Evolutionary conservation across 192 early-diverging fungal species (phyloP).

Genomic region (Coemansia sp.): DNA sequence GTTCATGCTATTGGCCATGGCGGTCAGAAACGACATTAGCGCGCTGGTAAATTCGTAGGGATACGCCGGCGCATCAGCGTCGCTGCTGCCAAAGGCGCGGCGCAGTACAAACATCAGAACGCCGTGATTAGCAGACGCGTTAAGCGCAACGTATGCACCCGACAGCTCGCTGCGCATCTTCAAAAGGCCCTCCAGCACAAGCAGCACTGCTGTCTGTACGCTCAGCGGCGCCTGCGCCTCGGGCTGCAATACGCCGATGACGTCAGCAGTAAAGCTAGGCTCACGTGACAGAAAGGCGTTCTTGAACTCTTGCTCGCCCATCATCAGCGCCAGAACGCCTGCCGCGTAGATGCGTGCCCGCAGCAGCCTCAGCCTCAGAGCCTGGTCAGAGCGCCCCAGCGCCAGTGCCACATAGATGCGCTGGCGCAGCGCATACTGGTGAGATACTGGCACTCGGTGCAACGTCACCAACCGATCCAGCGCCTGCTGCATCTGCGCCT

Average conservation of each 20-base stretch:
- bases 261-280: conserved; percentile 75
- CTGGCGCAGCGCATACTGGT: conserved; percentile 77
- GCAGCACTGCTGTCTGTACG: conserved; percentile 76
- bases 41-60: conserved; percentile 78
- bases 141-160: conserved; percentile 82
- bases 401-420: conserved; percentile 72
- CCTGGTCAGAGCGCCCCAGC: conserved; percentile 45
- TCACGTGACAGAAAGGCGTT: conserved; percentile 83
- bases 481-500: conserved; percentile 54
- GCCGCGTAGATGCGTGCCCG: conserved; percentile 75
- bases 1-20: conserved; percentile 72
- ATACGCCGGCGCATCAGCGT: conserved; percentile 20
- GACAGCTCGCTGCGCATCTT: conserved; percentile 70
- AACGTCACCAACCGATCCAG: conserved; percentile 61
- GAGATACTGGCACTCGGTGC: conserved; percentile 67
- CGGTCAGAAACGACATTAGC: conserved; percentile 72
- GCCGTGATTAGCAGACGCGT: conserved; percentile 92
- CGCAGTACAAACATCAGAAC: conserved; percentile 79
- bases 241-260: conserved; percentile 75
- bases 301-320: conserved; percentile 53
- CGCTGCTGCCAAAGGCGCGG: conserved; percentile 56
- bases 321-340: conserved; percentile 66
- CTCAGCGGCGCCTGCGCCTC: conserved; percentile 63
- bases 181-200: conserved; percentile 80
- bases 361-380: conserved; percentile 59